These are phyloP conservation scores for Lodderomyces parapsilosis DNA, from an alignment of 1,139 yeast genomes.

Conservation along the genomic window DNA sequence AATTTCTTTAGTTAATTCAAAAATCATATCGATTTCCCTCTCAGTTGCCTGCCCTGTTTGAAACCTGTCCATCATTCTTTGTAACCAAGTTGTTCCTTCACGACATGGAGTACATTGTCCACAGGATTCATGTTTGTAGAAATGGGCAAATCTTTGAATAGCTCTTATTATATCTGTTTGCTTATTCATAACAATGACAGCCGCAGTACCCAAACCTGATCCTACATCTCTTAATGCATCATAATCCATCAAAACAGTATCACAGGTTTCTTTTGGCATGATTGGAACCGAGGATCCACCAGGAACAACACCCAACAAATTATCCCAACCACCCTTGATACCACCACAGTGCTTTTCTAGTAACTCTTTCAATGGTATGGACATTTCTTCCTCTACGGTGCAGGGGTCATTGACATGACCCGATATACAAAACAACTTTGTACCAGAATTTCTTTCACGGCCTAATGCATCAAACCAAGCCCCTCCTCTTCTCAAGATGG, in stretches of 20 bases:
- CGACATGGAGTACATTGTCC: constrained; percentile 96
- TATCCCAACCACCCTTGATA: constrained; percentile 89
- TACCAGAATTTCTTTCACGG: constrained; percentile 79
- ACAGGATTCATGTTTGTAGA: constrained; percentile 88
- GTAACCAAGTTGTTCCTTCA: constrained; percentile 88
- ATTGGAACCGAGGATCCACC: constrained; percentile 89
- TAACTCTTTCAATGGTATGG: constrained; percentile 76
- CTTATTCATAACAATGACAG: constrained; percentile 87
- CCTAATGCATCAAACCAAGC: constrained; percentile 84
- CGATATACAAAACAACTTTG: constrained; percentile 79
- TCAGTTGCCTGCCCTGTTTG: constrained; percentile 73
- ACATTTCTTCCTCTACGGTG: constrained; percentile 92
- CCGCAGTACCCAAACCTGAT: constrained; percentile 88
- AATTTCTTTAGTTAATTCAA: constrained; percentile 77
- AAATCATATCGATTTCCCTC: constrained; percentile 78
- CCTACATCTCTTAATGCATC: constrained; percentile 84
- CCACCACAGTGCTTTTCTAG: constrained; percentile 90
- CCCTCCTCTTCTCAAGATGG: constrained; percentile 84
- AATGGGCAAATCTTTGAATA: constrained; percentile 77
- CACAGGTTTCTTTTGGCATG: constrained; percentile 65
- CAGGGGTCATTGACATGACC: constrained; percentile 91
- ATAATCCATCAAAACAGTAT: constrained; percentile 75
- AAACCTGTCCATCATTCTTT: constrained; percentile 81
- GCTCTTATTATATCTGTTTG: constrained; percentile 81
- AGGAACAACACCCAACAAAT: constrained; percentile 79